Evolutionary conservation across 1,284 basidiomycete genomes (phyloP), one percentile per base, ranked within the genome.

Genomic region (Rhodotorula sp.): DNA sequence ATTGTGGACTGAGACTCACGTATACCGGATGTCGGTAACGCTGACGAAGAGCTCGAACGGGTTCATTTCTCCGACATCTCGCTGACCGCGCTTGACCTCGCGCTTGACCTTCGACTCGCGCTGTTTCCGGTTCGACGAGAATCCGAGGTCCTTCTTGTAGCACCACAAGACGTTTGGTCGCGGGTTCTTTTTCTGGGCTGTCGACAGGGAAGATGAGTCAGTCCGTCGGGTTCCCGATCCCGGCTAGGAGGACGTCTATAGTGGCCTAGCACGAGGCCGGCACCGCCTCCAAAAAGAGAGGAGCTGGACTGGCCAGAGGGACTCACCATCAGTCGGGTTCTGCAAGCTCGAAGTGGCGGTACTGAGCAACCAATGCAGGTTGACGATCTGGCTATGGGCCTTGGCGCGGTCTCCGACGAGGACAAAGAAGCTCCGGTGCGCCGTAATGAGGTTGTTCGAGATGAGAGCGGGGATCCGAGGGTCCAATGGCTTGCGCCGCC

Each of bases 11-110:
- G 12, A 18, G 20, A 85, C 89, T 79, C 79, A 91, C 86, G 90
- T 92, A 84, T 99, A 99, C 72, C 95, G 89, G 70, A 99, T 98
- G 80, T 99, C 95, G 14, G 96, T 99, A n/a, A 98, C 93, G 5
- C 92, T 91, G 33, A 99, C 90, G 79, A 99, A 99, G 66, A 99
- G 91, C 83, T 99, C 96, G 79, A 99, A 99, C 1, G 96, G 95
- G 80, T 93, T 89, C 80, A 95, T 93, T 69, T 98, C 93, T 79
- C 95, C 95, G 33, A 91, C 88, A 78, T 99, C 95, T 30, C 95
- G 86, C 60, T 95, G 87, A 12, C 95, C 95, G 42, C 93, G 87
- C 82, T 97, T 96, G 53, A 95, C 88, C 79, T 97, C 93, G 69
- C 91, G 85, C 82, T 95, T 97, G 78, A 96, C 93, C 82, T 94